Base-by-base conservation (phyloP, 2,329 filamentous ascomycete species). In the Pseudogymnoascus sp. region DNA sequence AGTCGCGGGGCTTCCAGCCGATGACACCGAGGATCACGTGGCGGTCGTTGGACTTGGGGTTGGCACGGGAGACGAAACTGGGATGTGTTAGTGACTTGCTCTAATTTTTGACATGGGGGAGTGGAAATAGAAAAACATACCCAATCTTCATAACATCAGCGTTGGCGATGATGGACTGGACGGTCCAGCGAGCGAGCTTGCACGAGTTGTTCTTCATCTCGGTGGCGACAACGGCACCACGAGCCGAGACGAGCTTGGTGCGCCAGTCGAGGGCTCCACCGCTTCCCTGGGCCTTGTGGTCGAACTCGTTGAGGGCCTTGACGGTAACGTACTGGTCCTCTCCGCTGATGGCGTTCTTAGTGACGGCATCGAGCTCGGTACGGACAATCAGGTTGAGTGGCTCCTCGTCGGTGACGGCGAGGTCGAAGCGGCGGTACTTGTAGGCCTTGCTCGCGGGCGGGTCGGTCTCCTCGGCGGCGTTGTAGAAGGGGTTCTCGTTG, bases 181-280 rank as follows among this genome's bases (percentile, higher is more conserved):
- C 90, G 30, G 94, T 96, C 94, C 94, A 99, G 73, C 94, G 82
- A 61, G 94, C 94, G 64, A 99, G 86, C 81, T 99, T 99, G 88
- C 90, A 95, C 72, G 86, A 91, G 83, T 99, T 99, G 84, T 99
- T 99, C 89, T 99, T 99, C 94, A 99, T 99, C 80, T 99, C 94
- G 10, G 94, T 99, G 18, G 94, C 94, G 23, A 99, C 89, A 41
- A 99, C 92, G 61, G 94, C 94, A 84, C 94, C 94, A 70, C 94
- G 88, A 79, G 96, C 92, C 68, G 86, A 90, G 65, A 89, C 88
- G 62, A 99, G 83, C 83, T 99, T 99, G 67, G 86, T 88, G 73
- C 94, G 84, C 94, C 94, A 99, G 82, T 99, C 94, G 58, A 99
- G 82, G 60, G 94, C 94, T 65, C 92, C 91, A 67, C 94, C 94